Conservation (phyloP, 306 rosid genomes). For the Sicyos baderoa region DNA sequence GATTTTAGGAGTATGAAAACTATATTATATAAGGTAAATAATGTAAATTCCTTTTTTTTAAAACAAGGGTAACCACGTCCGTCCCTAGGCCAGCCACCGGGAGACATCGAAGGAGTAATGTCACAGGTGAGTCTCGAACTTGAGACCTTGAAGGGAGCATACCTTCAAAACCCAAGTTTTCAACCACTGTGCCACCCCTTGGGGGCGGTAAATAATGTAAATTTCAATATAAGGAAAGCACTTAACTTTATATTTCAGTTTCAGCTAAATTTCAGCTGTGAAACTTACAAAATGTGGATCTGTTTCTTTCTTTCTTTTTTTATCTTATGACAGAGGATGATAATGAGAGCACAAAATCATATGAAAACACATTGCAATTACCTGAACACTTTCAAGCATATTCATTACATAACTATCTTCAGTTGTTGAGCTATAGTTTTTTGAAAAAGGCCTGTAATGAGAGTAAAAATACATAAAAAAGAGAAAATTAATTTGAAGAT, state of each 20-base stretch:
- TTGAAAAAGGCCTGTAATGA: slow-evolving; percentile 61
- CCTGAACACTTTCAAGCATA: slow-evolving; percentile 58
- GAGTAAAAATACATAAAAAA: neutral
- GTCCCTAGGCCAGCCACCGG: too few species aligned
- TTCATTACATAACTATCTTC: slow-evolving; percentile 60
- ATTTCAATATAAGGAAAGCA: neutral
- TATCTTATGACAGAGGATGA: neutral
- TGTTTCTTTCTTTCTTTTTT: neutral
- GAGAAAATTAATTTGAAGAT: slow-evolving; percentile 15
- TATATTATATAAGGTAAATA: neutral
- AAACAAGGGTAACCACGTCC: too few species aligned
- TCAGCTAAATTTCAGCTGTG: too few species aligned
- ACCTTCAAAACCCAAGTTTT: too few species aligned
- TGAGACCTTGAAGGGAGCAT: too few species aligned
- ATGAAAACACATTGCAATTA: slow-evolving; percentile 35
- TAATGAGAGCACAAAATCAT: neutral
- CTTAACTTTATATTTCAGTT: neutral
- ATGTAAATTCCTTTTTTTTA: too few species aligned
- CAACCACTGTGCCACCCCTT: too few species aligned
- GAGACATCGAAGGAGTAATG: too few species aligned
- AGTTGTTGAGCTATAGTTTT: slow-evolving; percentile 38
- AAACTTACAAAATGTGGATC: neutral
- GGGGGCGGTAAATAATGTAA: neutral
- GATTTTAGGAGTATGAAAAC: neutral
- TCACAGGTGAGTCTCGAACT: too few species aligned